Base-by-base conservation (phyloP, 805 yeast genomes). In the Ogataea pini region DNA sequence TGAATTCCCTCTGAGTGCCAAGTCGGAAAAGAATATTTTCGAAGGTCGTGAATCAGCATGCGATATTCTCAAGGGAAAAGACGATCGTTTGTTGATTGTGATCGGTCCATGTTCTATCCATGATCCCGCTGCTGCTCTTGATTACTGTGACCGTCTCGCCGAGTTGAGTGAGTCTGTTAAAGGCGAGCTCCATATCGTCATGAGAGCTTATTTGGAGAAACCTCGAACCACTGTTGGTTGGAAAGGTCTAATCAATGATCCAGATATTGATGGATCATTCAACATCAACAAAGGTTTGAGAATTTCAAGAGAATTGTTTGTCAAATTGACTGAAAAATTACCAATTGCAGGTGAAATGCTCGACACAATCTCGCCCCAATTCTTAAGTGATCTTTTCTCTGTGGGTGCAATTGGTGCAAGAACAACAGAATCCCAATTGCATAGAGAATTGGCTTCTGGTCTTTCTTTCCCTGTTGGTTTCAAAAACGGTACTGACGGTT, bases 211-310 rank as follows among this genome's bases (percentile, higher is more conserved):
- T 75, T 77, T 94, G 63, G 99, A 92, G 70, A 92, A 92, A 72
- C 99, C 99, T 60, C 83, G 99, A 72, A 92, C 99, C 44, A 92
- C 98, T 24, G 98, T 94, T 39, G 99, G 99, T 51, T 92, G 99
- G 99, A 92, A 92, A 73, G 99, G 99, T 59, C 77, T 92, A 57
- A 94, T 92, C 62, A 92, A 92, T 67, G 99, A 92, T 69, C 99
- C 99, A 27, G 96, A 94, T 62, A 85, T 92, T 60, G 96, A 92
- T 69, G 89, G 89, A 51, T 77, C 96, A 44, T 92, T 88, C 82
- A 82, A 90, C 61, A 92, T 92, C 68, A 92, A 92, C 77, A 91
- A 92, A 72, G 99, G 99, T 61, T 78, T 92, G 58, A 78, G 92
- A 64, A 84, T 90, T 51, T 78, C 97, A 5, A 82, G 99, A 70